Base-by-base conservation (phyloP, 176 grass and related monocot genomes). In the Cenchrus purpureus region DNA sequence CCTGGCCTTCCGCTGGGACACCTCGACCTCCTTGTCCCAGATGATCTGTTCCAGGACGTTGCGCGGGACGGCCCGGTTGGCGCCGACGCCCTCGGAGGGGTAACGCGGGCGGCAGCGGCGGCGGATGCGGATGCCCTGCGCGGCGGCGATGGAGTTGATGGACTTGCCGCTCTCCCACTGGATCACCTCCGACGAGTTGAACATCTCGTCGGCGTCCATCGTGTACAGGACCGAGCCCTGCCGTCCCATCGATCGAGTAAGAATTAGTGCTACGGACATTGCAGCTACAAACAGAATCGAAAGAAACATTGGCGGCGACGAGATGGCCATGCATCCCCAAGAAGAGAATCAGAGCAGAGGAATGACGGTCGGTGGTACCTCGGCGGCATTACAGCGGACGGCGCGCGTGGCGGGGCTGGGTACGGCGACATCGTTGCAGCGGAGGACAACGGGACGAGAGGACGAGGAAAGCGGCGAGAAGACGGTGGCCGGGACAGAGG, bases 11-110 rank as follows among this genome's bases (percentile, higher is more conserved):
- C 89, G 65, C 78, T 94, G 87, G 4, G 63, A 70, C 52, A 98
- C 93, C 81, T 98, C 96, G 12, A 95, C 87, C 83, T 98, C 93
- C 68, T 98, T 98, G 77, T 98, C 95, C 95, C 95, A 98, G 48
- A 98, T 75, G 87, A 98, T 98, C 84, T 98, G 80, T 81, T 98
- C 93, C 5, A 98, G 89, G 61, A 95, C 83, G 61, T 90, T 93
- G 59, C 77, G 82, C 9, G 95, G 89, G 58, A 70, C 6, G 46
- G 46, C 87, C 62, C 88, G 31, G 12, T 89, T 85, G 62, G 29
- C 58, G 28, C 82, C 84, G 7, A 60, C 34, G 31, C 87, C 86
- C 81, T 90, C 85, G 40, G 74, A 87, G 16, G 88, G 86, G 76
- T 88, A 77, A 10, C 72, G 45, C 7, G 81, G 6, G 2, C 79